Conservation (phyloP, 2,329 filamentous ascomycete genomes). For the Curvularia eragrostidis region DNA sequence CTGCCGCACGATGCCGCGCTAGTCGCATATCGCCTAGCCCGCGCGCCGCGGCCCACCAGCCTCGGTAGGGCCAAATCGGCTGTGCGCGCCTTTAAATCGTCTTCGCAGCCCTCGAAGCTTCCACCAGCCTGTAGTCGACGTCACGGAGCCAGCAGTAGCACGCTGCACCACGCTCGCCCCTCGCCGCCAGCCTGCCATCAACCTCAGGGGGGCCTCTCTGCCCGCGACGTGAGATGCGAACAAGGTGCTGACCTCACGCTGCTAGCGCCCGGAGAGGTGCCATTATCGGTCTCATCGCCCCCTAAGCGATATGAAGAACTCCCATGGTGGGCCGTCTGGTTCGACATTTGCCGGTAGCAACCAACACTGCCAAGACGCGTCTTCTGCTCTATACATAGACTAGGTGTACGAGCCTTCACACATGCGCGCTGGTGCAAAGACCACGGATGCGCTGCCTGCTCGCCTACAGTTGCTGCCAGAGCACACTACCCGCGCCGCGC, state of each 20-base stretch:
- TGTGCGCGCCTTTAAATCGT: neutral
- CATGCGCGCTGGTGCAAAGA: too few relatives aligned
- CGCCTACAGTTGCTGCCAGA: too few relatives aligned
- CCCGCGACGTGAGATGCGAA: neutral
- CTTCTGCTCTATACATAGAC: neutral
- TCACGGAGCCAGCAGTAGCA: neutral
- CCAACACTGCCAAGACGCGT: neutral
- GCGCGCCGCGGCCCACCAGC: too few relatives aligned
- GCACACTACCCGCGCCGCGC: neutral
- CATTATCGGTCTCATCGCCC: neutral
- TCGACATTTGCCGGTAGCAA: conserved; percentile 1
- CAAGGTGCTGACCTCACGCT: conserved; percentile 1
- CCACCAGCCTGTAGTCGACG: neutral
- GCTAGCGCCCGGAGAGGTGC: conserved; percentile 6
- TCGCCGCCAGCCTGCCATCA: neutral
- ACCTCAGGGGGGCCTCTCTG: neutral
- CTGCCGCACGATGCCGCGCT: neutral
- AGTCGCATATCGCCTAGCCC: too few relatives aligned
- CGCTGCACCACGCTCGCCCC: neutral
- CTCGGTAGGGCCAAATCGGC: neutral
- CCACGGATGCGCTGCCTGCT: too few relatives aligned
- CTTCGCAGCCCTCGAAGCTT: neutral
- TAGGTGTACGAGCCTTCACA: too few relatives aligned
- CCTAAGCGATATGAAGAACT: neutral
- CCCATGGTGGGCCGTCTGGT: neutral